Base-by-base conservation (phyloP, 139 green algal genomes). In the Bryopsis sp. region DNA sequence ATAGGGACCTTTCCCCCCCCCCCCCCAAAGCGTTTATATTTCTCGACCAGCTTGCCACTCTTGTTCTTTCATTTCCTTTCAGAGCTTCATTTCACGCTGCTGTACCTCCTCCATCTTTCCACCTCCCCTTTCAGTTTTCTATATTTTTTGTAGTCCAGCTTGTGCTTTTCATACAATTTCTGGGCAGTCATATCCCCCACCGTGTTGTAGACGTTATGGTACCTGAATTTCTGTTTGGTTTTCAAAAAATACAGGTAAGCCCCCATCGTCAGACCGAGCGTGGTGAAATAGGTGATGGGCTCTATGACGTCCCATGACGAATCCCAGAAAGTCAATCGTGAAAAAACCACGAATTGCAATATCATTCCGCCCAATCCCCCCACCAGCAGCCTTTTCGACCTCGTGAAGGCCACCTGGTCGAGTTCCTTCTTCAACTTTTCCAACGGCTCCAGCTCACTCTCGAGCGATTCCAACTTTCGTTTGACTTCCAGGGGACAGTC, bases 261-360 rank as follows among this genome's bases (percentile, higher is more conserved):
- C 2, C 47, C 22, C 8, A 78, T 74, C 48, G 31, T 47, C 29
- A 29, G 32, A 54, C 39, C 35, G 5, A 48, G 58, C 34, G 37
- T 43, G 36, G 59, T 35, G 60, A 81, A 81, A 64, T 81, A 81
- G 5, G 59, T 39, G 39, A 78, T 59, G 26, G 76, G 76, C 72
- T 81, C 78, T 57, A 84, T 79, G 1, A 86, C 74, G 70, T 86
- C 80, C 80, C 80, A 86, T 24, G 63, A 77, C 15, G 84, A 72
- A 61, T 86, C 80, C 68, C 68, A 86, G 60, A 75, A 85, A 0
- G 72, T 82, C n/a, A 85, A 62, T 28, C 79, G 58, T 47, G 80
- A 74, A 33, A 82, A 73, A 29, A 82, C 33, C 3, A 7, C 64
- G 59, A 64, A 79, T 39, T 75, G 69, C 29, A 54, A 5, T 11